phyloP scores from a whole-genome alignment of 805 yeast genomes.

The Ogataea philodendri region DNA sequence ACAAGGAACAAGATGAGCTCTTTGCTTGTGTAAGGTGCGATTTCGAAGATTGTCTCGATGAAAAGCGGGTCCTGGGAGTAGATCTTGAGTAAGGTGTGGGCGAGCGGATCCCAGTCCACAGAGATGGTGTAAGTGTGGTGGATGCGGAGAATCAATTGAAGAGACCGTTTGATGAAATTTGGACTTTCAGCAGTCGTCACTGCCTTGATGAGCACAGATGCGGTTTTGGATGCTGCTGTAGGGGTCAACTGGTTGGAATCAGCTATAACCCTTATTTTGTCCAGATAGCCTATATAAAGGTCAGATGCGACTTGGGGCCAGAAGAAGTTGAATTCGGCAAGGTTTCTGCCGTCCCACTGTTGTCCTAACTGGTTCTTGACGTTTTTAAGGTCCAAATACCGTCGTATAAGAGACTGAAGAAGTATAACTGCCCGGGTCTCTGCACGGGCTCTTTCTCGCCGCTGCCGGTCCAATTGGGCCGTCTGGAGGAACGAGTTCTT shows the following conservation, averaged over 20 bases:
- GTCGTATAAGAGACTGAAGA: slow-evolving; percentile 51
- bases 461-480: slow-evolving; percentile 63
- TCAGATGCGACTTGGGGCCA: slow-evolving; percentile 19
- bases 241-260: not conserved
- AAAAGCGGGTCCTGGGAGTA: slow-evolving; percentile 10
- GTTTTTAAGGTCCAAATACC: slow-evolving; percentile 35
- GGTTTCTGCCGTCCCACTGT: slow-evolving; percentile 26
- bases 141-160: slow-evolving; percentile 7
- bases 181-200: not conserved
- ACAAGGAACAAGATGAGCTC: slow-evolving; percentile 12
- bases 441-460: slow-evolving; percentile 55
- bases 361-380: slow-evolving; percentile 25
- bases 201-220: slow-evolving; percentile 3
- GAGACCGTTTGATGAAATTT: slow-evolving; percentile 1
- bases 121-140: not conserved
- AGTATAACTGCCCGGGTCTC: slow-evolving; percentile 47
- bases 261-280: slow-evolving; percentile 11
- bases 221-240: not conserved
- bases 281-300: slow-evolving; percentile 14
- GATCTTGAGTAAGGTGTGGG: slow-evolving; percentile 7
- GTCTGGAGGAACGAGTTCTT: slow-evolving; percentile 51
- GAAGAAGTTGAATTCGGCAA: slow-evolving; percentile 33
- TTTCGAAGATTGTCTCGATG: slow-evolving; percentile 5
- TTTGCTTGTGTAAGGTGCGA: slow-evolving; percentile 5
- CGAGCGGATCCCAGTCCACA: slow-evolving; percentile 8